Conservation (phyloP, 1,139 yeast genomes). For the Saccharomyces hybrid region DNA sequence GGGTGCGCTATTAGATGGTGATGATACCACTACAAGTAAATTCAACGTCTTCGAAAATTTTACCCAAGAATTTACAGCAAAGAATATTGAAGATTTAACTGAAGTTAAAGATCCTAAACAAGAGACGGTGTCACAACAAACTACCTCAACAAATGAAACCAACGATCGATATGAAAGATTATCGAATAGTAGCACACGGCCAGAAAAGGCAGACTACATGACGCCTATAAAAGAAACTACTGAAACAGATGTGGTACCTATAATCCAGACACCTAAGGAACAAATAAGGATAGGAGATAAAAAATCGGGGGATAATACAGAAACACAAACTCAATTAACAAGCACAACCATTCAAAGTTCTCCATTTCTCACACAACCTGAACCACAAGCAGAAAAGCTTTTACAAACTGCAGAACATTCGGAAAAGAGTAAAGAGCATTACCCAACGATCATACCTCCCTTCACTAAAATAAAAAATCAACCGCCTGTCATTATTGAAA, state of each 20-base stretch:
- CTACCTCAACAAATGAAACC: neutral
- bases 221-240: neutral
- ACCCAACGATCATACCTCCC: slow-evolving; percentile 12
- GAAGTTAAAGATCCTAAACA: slow-evolving; percentile 23
- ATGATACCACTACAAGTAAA: slow-evolving; percentile 26
- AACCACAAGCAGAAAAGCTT: slow-evolving; percentile 1
- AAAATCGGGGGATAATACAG: slow-evolving; percentile 3
- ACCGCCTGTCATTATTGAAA: neutral
- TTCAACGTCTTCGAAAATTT: slow-evolving; percentile 32
- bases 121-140: slow-evolving; percentile 4
- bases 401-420: slow-evolving; percentile 4
- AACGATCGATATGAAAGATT: neutral
- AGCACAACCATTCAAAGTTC: slow-evolving; percentile 19
- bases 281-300: slow-evolving; percentile 12
- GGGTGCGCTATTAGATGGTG: slow-evolving; percentile 19
- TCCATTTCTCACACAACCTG: slow-evolving; percentile 26
- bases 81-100: slow-evolving; percentile 32
- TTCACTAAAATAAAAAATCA: slow-evolving; percentile 20
- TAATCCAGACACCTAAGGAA: slow-evolving; percentile 28
- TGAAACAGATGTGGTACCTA: slow-evolving; percentile 11
- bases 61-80: slow-evolving; percentile 34
- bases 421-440: neutral
- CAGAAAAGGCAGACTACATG: neutral
- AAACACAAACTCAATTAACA: slow-evolving; percentile 5
- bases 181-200: neutral